Evolutionary conservation across 768 basidiomycete species (phyloP).

Genomic region (Rhodotorula paludigena): DNA sequence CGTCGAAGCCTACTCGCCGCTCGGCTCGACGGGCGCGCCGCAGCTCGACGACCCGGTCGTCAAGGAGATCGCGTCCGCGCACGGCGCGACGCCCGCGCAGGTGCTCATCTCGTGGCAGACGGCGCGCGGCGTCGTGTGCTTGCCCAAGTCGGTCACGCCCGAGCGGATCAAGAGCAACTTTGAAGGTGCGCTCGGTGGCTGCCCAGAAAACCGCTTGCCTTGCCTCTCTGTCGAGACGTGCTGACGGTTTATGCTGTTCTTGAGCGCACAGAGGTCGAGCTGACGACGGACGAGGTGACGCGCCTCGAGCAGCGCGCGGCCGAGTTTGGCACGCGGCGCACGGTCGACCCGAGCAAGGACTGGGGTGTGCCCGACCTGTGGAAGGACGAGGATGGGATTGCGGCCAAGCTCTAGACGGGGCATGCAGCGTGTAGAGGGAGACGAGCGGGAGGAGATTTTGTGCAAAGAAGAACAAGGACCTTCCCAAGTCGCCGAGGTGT

Average conservation of each 20-base stretch:
- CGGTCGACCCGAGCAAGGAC: constrained; percentile 24
- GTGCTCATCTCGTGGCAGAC: constrained; percentile 77
- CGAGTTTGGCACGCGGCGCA: constrained; percentile 14
- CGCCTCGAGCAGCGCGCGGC: constrained; percentile 19
- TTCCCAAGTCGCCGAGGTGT: too few species aligned
- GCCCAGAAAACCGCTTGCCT: too few species aligned
- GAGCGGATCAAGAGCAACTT: constrained; percentile 61
- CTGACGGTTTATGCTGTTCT: not conserved
- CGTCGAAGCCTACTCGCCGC: constrained; percentile 62
- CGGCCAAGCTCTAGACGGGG: not conserved
- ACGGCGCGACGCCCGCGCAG: constrained; percentile 65
- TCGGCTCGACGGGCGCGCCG: constrained; percentile 64
- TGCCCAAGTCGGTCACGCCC: constrained; percentile 72
- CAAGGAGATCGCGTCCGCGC: constrained; percentile 41
- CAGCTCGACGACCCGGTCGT: constrained; percentile 61
- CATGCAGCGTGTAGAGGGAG: not conserved
- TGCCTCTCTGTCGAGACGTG: not conserved
- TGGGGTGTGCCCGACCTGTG: constrained; percentile 36
- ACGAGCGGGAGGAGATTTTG: too few species aligned
- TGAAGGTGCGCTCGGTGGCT: constrained; percentile 43
- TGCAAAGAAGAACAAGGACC: too few species aligned
- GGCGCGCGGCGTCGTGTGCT: constrained; percentile 66
- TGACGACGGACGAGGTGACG: constrained; percentile 10
- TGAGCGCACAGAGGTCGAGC: constrained; percentile 17
- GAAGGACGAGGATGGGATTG: not conserved